These are phyloP conservation scores for Solanum appendiculatum DNA, from an alignment of 257 asterid genomes.

Conservation along the genomic window DNA sequence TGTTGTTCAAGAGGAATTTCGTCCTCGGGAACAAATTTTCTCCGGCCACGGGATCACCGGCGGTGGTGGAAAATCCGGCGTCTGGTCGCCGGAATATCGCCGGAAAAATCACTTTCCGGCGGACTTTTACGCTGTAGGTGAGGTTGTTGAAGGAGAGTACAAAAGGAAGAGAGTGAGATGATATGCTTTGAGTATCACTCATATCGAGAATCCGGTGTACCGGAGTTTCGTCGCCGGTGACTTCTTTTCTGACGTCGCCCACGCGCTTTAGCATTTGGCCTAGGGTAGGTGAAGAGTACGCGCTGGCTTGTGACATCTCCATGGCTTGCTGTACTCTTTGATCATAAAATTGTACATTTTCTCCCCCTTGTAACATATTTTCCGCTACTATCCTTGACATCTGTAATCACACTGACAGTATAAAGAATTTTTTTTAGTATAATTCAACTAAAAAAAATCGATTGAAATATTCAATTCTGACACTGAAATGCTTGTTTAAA, in stretches of 20 bases:
- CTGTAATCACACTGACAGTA: background rate
- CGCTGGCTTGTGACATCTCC: slow-evolving; percentile 5
- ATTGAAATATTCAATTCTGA: background rate
- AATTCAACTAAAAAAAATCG: background rate
- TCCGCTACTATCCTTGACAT: slow-evolving; percentile 26
- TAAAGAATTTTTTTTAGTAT: background rate
- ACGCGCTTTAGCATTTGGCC: slow-evolving; percentile 29
- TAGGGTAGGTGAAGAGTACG: slow-evolving; percentile 17
- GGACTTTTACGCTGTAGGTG: slow-evolving; percentile 40
- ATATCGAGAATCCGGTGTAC: slow-evolving; percentile 61
- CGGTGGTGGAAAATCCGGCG: background rate
- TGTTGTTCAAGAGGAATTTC: slow-evolving; percentile 40
- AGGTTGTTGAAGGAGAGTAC: slow-evolving; percentile 56
- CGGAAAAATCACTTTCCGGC: slow-evolving; percentile 14
- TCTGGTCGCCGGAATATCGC: background rate
- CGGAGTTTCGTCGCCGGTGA: slow-evolving; percentile 69
- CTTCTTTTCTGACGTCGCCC: slow-evolving; percentile 35
- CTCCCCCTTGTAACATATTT: slow-evolving; percentile 6
- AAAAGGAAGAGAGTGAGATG: slow-evolving; percentile 30
- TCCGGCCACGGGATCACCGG: background rate
- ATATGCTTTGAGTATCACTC: background rate
- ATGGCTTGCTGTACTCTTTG: background rate
- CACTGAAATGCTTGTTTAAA: background rate
- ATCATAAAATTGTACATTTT: slow-evolving; percentile 9
- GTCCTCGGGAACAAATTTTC: slow-evolving; percentile 10